Conservation (phyloP, 257 asterid genomes). For the Nicotiana sylvestris region DNA sequence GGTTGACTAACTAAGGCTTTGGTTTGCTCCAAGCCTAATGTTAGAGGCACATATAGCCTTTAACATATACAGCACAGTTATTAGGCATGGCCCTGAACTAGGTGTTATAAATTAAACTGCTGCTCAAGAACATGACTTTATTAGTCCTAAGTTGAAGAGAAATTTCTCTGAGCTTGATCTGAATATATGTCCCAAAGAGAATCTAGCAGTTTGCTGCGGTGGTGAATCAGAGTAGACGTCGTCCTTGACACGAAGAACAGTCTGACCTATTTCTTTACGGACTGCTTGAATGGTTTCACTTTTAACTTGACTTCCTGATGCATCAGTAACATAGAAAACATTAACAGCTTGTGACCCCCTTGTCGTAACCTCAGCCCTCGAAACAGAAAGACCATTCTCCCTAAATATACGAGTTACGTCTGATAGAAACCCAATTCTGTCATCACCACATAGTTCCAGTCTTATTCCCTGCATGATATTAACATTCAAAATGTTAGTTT, state of each 20-base stretch:
- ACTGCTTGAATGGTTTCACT: constrained; percentile 43
- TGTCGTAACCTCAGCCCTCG: constrained; percentile 43
- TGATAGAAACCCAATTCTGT: constrained; percentile 43
- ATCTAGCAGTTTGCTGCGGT: constrained; percentile 24
- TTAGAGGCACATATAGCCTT: constrained; percentile 10
- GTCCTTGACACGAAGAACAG: constrained; percentile 39
- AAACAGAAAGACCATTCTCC: constrained; percentile 51
- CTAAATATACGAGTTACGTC: constrained; percentile 54
- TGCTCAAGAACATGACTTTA: constrained; percentile 28
- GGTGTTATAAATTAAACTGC: background rate
- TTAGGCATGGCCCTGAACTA: background rate
- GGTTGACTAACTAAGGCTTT: constrained; percentile 13
- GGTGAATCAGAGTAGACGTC: constrained; percentile 24
- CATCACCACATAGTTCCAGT: constrained; percentile 40
- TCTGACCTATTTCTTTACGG: constrained; percentile 34
- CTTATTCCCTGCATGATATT: constrained; percentile 37
- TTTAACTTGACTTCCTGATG: constrained; percentile 33
- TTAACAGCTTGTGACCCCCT: constrained; percentile 38
- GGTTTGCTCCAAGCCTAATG: background rate
- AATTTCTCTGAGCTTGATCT: constrained; percentile 39
- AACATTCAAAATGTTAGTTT: background rate
- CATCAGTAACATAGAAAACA: constrained; percentile 42
- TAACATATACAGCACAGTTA: constrained; percentile 16
- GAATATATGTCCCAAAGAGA: constrained; percentile 33
- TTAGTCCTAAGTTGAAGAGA: constrained; percentile 38